Conservation (phyloP, 225 moss, liverwort and hornwort species). For the Lunularia cruciata region DNA sequence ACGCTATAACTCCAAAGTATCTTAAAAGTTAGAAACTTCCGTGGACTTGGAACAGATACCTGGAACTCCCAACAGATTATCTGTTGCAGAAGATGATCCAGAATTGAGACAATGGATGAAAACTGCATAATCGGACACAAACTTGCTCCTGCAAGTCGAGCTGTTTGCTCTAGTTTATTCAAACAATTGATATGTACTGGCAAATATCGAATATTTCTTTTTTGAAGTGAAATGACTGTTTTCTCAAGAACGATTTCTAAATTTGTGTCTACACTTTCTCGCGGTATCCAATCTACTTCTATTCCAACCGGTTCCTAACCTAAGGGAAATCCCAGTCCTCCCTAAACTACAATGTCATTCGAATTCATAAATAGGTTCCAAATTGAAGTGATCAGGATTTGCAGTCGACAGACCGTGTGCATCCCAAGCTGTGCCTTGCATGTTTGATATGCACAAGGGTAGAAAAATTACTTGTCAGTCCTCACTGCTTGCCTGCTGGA, state of each 20-base stretch:
- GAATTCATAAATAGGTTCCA: not conserved
- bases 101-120: no score
- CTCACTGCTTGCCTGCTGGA: constrained; percentile 18
- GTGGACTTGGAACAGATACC: no score
- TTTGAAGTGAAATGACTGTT: not conserved
- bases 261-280: not conserved
- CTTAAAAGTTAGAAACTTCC: no score
- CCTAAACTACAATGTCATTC: no score
- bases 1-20: no score
- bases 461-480: not conserved
- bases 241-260: not conserved
- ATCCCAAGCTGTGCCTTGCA: no score
- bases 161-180: constrained; percentile 6
- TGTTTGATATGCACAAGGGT: no score
- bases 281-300: not conserved
- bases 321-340: not conserved
- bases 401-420: no score
- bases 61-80: no score
- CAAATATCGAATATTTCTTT: not conserved
- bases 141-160: no score
- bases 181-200: not conserved
- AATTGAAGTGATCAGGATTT: not conserved
- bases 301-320: not conserved
- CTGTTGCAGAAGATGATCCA: no score
- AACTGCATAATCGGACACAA: no score